phyloP scores from a whole-genome alignment of 352 stramenopile species.

The Pythium phragmiticola region DNA sequence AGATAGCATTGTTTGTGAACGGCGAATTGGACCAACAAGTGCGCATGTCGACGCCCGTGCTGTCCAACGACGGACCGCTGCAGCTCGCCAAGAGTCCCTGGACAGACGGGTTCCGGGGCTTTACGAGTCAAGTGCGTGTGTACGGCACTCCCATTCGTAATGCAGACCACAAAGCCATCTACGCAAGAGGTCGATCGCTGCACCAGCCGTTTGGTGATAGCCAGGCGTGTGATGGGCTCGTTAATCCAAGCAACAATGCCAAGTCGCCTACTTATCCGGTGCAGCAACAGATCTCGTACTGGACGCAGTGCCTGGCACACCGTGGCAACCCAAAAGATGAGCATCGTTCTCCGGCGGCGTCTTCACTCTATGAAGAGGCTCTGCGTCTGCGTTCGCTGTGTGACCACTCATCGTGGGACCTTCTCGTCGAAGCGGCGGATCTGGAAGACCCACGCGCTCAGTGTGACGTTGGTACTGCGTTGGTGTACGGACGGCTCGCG shows the following conservation, averaged over 20 bases:
- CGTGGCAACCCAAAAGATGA: not conserved
- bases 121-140: constrained; percentile 56
- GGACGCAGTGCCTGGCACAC: constrained; percentile 28
- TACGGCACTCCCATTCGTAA: constrained; percentile 34
- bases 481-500: constrained; percentile 13
- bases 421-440: constrained; percentile 21
- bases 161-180: constrained; percentile 32
- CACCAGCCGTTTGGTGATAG: not conserved
- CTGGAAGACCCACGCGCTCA: constrained; percentile 15
- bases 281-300: constrained; percentile 41
- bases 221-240: not conserved
- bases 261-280: not conserved
- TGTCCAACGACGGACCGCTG: constrained; percentile 56
- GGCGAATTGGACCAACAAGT: constrained; percentile 51
- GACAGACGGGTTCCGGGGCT: constrained; percentile 61
- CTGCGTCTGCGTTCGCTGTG: constrained; percentile 1
- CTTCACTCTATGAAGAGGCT: constrained; percentile 10
- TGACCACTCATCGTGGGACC: constrained; percentile 15
- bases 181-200: constrained; percentile 6
- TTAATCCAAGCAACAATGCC: not conserved
- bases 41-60: constrained; percentile 40
- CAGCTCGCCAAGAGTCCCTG: constrained; percentile 70
- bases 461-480: constrained; percentile 12
- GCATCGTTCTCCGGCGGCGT: not conserved
- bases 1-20: constrained; percentile 59